Base-by-base conservation (phyloP, 495 filamentous ascomycete species). In the Filosporella fistucella region DNA sequence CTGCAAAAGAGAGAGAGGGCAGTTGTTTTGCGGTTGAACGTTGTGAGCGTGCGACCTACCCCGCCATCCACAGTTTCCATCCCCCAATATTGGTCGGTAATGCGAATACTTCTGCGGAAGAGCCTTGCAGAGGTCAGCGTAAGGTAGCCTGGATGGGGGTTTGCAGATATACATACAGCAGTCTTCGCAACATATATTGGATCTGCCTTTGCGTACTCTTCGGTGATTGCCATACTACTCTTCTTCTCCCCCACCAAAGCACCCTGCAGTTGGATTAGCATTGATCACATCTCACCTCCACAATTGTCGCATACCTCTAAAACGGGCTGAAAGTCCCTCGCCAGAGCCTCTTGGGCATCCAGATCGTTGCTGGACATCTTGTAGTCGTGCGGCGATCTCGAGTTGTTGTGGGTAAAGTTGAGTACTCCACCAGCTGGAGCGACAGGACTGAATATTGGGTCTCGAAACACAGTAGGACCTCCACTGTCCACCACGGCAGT, bases 41-140 rank as follows among this genome's bases (percentile, higher is more conserved):
- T 17, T 24, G 34, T 45, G 46, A 47, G 28, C 47, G 14, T 16
- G 39, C 32, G n/a, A 69, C 65, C 63, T 78, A 96, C 91, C 93
- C 84, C 93, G 78, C 91, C 93, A 98, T 54, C 93, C 93, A 69
- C 93, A 98, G 60, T 94, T 91, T 29, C 93, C 93, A 68, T 98
- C 93, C 17, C 93, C 91, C 62, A 82, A 84, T 66, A 95, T 82
- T 3, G 84, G 84, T 33, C 93, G 87, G 57, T 88, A 93, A 57
- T 89, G 82, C 13, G 89, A 87, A 62, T 94, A 95, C 52, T 86
- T 91, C 45, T 84, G 71, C 1, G 87, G 85, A 39, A 98, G 74
- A 23, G 82, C 77, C 91, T 96, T 57, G 42, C 34, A 51, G 39
- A 30, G 12, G 40, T 63, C 41, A 67, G 56, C 32, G 45, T 1